Evolutionary conservation across 2,329 filamentous ascomycete genomes (phyloP).

Genomic region (Canariomyces notabilis): DNA sequence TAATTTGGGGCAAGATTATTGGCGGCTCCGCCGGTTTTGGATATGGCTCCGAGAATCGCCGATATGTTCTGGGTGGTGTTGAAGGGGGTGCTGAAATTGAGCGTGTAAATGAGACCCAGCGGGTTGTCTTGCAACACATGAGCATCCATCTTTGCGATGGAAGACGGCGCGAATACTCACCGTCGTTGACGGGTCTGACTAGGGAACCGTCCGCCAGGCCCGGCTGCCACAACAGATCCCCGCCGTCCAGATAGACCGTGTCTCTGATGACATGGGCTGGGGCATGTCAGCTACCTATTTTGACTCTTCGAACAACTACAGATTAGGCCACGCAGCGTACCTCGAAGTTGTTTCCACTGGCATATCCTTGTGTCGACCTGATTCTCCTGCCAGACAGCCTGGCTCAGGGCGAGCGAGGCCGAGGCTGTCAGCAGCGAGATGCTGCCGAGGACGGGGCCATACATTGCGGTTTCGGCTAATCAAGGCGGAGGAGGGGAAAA

Average conservation of each 20-base stretch:
- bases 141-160: background rate
- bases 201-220: constrained; percentile 42
- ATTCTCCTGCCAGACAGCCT: constrained; percentile 42
- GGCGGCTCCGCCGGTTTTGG: constrained; percentile 42
- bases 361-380: constrained; percentile 58
- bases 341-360: constrained; percentile 47
- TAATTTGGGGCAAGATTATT: constrained; percentile 54
- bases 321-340: constrained; percentile 27
- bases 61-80: constrained; percentile 49
- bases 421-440: constrained; percentile 28
- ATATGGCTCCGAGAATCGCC: constrained; percentile 41
- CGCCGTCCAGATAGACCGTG: constrained; percentile 62
- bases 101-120: constrained; percentile 48
- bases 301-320: too few relatives aligned
- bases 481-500: constrained; percentile 1
- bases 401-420: constrained; percentile 33
- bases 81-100: constrained; percentile 56
- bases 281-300: too few relatives aligned
- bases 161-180: constrained; percentile 34
- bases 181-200: constrained; percentile 30
- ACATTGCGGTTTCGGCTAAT: constrained; percentile 25
- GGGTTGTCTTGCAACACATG: constrained; percentile 40
- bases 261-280: constrained; percentile 55
- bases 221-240: constrained; percentile 48
- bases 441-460: constrained; percentile 24